A percentile compares a stretch with the other conserved stretches of the same genome.
These are phyloP conservation scores for Andrographis paniculata DNA, from an alignment of 305 asterid genomes.

Conservation along the genomic window DNA sequence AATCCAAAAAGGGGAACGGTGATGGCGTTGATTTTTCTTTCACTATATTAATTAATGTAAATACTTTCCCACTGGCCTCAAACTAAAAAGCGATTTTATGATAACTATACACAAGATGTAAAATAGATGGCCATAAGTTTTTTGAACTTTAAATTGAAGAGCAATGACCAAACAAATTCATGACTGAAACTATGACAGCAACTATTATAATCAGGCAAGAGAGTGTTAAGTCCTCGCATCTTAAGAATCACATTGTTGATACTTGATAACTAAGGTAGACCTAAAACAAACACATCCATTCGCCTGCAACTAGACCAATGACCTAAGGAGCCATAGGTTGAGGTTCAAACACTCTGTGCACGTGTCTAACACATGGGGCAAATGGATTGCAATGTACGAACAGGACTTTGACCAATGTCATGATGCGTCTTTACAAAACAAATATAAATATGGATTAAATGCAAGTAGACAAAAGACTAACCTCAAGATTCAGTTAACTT, in stretches of 20 bases:
- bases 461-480: neutral
- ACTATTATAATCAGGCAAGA: neutral
- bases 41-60: neutral
- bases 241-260: slow-evolving; percentile 2
- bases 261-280: slow-evolving; percentile 12
- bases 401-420: slow-evolving; percentile 10
- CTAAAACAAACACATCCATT: slow-evolving; percentile 5
- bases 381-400: slow-evolving; percentile 12
- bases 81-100: neutral
- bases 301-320: slow-evolving; percentile 9
- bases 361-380: slow-evolving; percentile 1
- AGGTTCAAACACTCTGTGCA: neutral
- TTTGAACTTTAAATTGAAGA: slow-evolving; percentile 7
- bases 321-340: slow-evolving; percentile 7
- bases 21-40: slow-evolving; percentile 2
- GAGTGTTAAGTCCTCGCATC: neutral
- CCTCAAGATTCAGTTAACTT: neutral
- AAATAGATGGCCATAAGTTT: neutral
- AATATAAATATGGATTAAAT: neutral
- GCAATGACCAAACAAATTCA: neutral
- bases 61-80: neutral
- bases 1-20: slow-evolving; percentile 1
- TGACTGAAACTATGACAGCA: neutral
- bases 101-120: slow-evolving; percentile 3
- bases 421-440: slow-evolving; percentile 10